Evolutionary conservation across 1,284 basidiomycete genomes (phyloP).

Genomic region (Cutaneotrichosporon daszewskae): DNA sequence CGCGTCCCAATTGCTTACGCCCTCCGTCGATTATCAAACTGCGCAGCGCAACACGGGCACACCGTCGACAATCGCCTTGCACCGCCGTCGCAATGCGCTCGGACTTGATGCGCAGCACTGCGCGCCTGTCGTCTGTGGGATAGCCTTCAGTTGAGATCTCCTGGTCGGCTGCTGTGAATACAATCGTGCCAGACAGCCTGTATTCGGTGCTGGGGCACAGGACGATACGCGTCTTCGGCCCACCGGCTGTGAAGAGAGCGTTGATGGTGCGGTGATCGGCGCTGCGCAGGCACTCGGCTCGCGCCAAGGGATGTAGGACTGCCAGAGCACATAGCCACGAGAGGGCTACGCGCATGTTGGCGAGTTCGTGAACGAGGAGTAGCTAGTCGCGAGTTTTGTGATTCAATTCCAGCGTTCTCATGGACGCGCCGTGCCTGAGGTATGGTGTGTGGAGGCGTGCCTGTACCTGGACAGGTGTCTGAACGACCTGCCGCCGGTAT

Average conservation of each 20-base stretch:
- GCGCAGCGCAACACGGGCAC: constrained; percentile 39
- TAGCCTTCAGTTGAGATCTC: constrained; percentile 50
- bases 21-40: constrained; percentile 46
- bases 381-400: no score
- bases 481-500: no score
- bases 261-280: constrained; percentile 42
- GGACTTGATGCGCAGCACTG: constrained; percentile 43
- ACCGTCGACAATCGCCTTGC: constrained; percentile 48
- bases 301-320: background rate
- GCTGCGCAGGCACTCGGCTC: constrained; percentile 32
- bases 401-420: no score
- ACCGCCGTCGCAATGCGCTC: constrained; percentile 34
- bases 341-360: no score
- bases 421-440: no score
- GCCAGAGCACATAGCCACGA: background rate
- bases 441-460: no score
- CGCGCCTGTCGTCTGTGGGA: constrained; percentile 47
- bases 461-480: no score
- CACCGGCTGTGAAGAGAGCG: constrained; percentile 42
- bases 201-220: constrained; percentile 50
- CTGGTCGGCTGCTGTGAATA: constrained; percentile 51
- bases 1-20: constrained; percentile 35
- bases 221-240: constrained; percentile 46
- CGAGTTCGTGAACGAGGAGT: no score
- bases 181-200: constrained; percentile 44